Percentiles rank a stretch among this genome's conserved stretches.
These are phyloP conservation scores for Corylus avellana DNA, from an alignment of 306 rosid genomes.

Conservation along the genomic window DNA sequence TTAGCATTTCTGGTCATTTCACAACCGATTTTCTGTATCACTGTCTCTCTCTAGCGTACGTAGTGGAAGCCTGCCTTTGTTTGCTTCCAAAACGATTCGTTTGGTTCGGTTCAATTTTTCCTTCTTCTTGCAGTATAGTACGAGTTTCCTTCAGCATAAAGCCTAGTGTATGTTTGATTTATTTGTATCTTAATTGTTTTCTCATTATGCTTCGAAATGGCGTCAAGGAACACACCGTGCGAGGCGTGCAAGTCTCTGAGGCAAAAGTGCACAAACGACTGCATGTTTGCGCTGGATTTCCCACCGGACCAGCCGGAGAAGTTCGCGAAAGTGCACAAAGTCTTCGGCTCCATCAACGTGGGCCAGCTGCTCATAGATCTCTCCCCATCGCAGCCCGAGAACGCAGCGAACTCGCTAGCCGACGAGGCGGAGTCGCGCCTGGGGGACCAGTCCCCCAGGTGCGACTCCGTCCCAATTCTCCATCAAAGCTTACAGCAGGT, in stretches of 20 bases:
- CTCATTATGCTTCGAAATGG: conserved; percentile 34
- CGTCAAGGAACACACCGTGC: conserved; percentile 77
- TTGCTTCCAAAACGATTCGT: conserved; percentile 11
- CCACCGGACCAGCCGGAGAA: conserved; percentile 91
- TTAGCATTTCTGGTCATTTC: conserved; percentile 18
- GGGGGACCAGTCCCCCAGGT: background rate
- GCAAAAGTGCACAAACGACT: conserved; percentile 87
- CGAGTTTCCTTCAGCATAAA: too few relatives aligned
- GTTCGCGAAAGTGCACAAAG: conserved; percentile 61
- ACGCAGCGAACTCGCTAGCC: conserved; percentile 86
- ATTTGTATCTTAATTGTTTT: conserved; percentile 2
- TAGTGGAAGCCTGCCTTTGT: conserved; percentile 8
- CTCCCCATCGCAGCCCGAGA: conserved; percentile 60
- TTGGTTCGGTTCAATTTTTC: background rate
- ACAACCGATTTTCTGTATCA: conserved; percentile 33
- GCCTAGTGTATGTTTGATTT: background rate
- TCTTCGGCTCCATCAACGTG: conserved; percentile 90
- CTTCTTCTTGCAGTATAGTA: background rate
- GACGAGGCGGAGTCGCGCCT: conserved; percentile 87
- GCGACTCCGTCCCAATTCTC: too few relatives aligned
- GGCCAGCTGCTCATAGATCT: conserved; percentile 79
- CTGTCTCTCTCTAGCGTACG: conserved; percentile 16
- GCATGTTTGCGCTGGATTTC: conserved; percentile 90
- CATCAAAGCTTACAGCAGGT: too few relatives aligned
- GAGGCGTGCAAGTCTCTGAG: conserved; percentile 84